phyloP scores from a whole-genome alignment of 805 yeast species.

The Suhomyces emberorum region DNA sequence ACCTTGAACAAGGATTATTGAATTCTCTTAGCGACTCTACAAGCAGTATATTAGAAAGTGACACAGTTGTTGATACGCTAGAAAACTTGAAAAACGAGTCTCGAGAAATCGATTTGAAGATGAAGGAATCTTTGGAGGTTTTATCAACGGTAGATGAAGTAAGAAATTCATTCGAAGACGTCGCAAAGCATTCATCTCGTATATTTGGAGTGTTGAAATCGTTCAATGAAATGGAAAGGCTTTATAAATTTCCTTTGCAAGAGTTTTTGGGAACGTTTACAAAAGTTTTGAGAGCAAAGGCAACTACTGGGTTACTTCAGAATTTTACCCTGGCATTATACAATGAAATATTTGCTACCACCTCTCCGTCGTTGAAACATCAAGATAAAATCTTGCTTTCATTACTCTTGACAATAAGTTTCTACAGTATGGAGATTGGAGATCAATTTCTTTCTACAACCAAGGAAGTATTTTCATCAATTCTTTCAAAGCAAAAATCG shows the following conservation, averaged over 20 bases:
- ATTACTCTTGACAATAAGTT: slow-evolving; percentile 30
- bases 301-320: slow-evolving; percentile 17
- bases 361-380: slow-evolving; percentile 46
- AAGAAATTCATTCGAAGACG: slow-evolving; percentile 44
- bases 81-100: slow-evolving; percentile 68
- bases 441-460: slow-evolving; percentile 10
- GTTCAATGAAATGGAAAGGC: slow-evolving; percentile 36
- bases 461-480: background rate
- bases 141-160: slow-evolving; percentile 52
- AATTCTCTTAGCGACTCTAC: slow-evolving; percentile 52
- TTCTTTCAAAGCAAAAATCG: background rate
- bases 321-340: slow-evolving; percentile 42
- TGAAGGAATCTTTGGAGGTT: slow-evolving; percentile 52
- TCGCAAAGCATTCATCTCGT: slow-evolving; percentile 54
- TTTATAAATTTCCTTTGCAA: slow-evolving; percentile 59
- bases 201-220: slow-evolving; percentile 47
- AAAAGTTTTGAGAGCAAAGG: slow-evolving; percentile 11
- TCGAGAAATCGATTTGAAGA: slow-evolving; percentile 46
- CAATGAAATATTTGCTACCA: slow-evolving; percentile 40
- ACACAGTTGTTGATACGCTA: slow-evolving; percentile 53
- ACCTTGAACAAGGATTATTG: slow-evolving; percentile 59
- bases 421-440: slow-evolving; percentile 24
- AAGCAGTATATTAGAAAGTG: slow-evolving; percentile 68
- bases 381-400: slow-evolving; percentile 47
- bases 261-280: slow-evolving; percentile 19